Base-by-base conservation (phyloP, 257 asterid genomes). In the Solanum acaule region DNA sequence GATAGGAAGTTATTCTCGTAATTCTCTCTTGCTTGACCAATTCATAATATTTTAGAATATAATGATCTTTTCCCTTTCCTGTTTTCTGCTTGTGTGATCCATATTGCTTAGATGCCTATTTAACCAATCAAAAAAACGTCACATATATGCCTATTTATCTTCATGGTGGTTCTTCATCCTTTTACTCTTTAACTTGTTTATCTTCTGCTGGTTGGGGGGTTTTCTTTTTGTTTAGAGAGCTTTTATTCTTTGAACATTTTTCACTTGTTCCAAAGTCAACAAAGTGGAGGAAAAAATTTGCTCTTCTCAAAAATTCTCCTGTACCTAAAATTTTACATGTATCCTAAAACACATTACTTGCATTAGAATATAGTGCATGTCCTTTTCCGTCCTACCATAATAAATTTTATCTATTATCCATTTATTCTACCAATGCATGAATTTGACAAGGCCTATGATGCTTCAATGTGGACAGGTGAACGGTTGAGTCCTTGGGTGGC, bases 401-500 rank as follows among this genome's bases (percentile, higher is more conserved):
- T 6, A 81, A 81, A 25, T 79, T 44, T 27, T 2, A 27, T 16
- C 16, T 25, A 44, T 44, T 49, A 49, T 49, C 22, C 68, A 46
- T 82, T 46, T 6, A 5, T 16, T 29, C 40, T 1, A 27, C 20
- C 68, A 25, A 44, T 44, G 63, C 38, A 9, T 44, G 25, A 27
- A 29, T 81, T 79, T 87, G 65, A 86, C 22, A 10, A 65, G 8
- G 63, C 20, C 15, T 59, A 23, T 7, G 10, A 2, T 78, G 8
- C 15, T 81, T 14, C 86, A 89, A 49, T 75, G 40, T 83, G 78
- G 38, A 91, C 94, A 96, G 97, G 98, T 75, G 99, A 96, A 90
- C 93, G 98, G 63, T 92, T 96, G 92, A 95, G 99, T 92, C 99
- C 99, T 87, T 96, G 98, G 97, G 96, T 95, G 85, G 97, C 96